Percentiles rank a stretch among this genome's conserved stretches.
Evolutionary conservation across 2,329 filamentous ascomycete genomes (phyloP).

Genomic region (Pestalotiopsis sp.): DNA sequence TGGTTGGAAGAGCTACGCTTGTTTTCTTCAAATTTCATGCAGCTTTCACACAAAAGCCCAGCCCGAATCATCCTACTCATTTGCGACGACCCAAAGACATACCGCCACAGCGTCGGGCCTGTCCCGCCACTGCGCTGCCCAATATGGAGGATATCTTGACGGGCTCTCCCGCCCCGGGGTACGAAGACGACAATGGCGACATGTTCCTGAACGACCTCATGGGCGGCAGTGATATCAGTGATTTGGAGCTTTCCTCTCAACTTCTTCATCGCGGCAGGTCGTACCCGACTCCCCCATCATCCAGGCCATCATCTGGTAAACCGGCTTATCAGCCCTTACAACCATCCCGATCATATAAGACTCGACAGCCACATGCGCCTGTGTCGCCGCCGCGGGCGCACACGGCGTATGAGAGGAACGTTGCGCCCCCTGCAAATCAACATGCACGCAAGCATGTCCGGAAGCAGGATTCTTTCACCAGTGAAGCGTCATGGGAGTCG

Average conservation of each 20-base stretch:
- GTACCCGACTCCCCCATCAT: background rate
- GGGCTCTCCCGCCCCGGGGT: background rate
- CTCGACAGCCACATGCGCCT: too few relatives aligned
- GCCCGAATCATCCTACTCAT: too few relatives aligned
- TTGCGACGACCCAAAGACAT: too few relatives aligned
- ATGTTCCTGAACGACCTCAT: constrained; percentile 10
- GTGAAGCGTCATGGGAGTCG: constrained; percentile 7
- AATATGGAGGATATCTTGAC: constrained; percentile 5
- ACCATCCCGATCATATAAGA: background rate
- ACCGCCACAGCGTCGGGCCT: background rate
- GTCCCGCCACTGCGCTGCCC: background rate
- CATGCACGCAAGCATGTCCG: background rate
- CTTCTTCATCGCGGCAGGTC: background rate
- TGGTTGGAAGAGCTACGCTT: too few relatives aligned
- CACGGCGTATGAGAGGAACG: too few relatives aligned
- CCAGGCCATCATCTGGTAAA: background rate
- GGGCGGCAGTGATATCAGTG: constrained; percentile 14
- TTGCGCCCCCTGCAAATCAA: background rate
- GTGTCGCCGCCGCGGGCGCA: too few relatives aligned
- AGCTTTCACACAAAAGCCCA: too few relatives aligned
- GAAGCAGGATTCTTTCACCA: background rate
- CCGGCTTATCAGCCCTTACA: background rate
- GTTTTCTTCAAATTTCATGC: too few relatives aligned
- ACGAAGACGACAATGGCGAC: background rate
- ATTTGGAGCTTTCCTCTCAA: constrained; percentile 13